phyloP scores from a whole-genome alignment of 139 green algal genomes.

The Astrephomene gubernaculifera region DNA sequence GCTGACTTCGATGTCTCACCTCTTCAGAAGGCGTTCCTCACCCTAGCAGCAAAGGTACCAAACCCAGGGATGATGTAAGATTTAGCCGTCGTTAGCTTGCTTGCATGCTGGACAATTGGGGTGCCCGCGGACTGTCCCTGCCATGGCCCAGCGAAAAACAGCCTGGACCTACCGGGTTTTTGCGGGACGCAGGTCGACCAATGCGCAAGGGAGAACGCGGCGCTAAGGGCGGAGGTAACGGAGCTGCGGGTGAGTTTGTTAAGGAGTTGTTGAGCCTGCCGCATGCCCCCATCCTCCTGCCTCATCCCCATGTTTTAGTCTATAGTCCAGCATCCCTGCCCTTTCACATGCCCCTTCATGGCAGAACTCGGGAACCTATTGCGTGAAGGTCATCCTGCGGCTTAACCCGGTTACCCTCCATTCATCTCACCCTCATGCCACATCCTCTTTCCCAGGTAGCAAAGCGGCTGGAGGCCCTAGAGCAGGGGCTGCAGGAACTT shows the following conservation, averaged over 20 bases:
- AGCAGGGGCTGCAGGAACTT: slow-evolving; percentile 59
- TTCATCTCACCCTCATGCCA: background rate
- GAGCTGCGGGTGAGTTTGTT: slow-evolving; percentile 43
- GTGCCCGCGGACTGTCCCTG: too few species aligned
- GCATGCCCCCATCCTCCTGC: too few species aligned
- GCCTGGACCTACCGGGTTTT: background rate
- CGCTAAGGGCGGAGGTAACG: slow-evolving; percentile 40
- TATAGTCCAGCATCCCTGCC: too few species aligned
- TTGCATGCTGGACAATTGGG: too few species aligned
- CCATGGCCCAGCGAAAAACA: too few species aligned
- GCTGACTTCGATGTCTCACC: slow-evolving; percentile 42
- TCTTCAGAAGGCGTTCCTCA: slow-evolving; percentile 48
- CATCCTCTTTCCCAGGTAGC: slow-evolving; percentile 24
- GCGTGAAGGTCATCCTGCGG: background rate
- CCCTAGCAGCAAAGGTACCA: slow-evolving; percentile 39
- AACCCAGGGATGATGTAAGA: background rate
- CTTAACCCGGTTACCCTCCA: background rate
- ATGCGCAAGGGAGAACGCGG: slow-evolving; percentile 50
- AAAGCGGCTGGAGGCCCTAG: slow-evolving; percentile 46
- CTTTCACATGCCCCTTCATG: too few species aligned
- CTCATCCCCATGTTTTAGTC: too few species aligned
- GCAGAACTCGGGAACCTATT: too few species aligned
- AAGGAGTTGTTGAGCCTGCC: too few species aligned
- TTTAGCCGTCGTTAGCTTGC: background rate
- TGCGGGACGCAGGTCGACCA: slow-evolving; percentile 60